Percentiles rank a stretch among this genome's conserved stretches.
Conservation (phyloP, 2,329 filamentous ascomycete genomes). For the Phialophora chinensis region DNA sequence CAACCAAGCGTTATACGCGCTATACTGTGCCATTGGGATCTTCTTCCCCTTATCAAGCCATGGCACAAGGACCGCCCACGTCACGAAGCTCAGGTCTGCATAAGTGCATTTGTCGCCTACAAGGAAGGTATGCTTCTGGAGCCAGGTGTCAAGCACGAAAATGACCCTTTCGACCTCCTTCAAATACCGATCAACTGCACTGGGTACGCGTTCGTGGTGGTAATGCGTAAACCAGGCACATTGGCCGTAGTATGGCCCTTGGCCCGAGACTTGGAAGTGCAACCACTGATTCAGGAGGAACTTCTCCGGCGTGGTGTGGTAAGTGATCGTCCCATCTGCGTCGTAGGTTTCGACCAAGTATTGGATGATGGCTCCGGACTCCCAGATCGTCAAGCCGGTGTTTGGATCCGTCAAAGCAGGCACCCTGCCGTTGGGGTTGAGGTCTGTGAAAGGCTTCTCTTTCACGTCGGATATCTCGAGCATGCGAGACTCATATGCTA, state of each 20-base stretch:
- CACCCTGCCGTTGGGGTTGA: slow-evolving; percentile 41
- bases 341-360: slow-evolving; percentile 44
- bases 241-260: slow-evolving; percentile 57
- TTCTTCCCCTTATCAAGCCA: no score
- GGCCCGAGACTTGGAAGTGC: slow-evolving; percentile 48
- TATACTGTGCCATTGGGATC: no score
- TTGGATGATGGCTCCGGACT: slow-evolving; percentile 26
- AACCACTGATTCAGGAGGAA: slow-evolving; percentile 53
- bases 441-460: slow-evolving; percentile 1
- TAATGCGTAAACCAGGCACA: slow-evolving; percentile 50
- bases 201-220: slow-evolving; percentile 51
- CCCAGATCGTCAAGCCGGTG: slow-evolving; percentile 44
- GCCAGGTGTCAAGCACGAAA: slow-evolving; percentile 50
- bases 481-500: slow-evolving; percentile 42
- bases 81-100: slow-evolving; percentile 51
- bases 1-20: no score
- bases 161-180: slow-evolving; percentile 54
- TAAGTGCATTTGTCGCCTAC: slow-evolving; percentile 53
- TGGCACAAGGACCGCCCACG: slow-evolving; percentile 38
- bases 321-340: slow-evolving; percentile 47
- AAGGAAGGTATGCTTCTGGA: slow-evolving; percentile 46
- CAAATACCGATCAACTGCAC: slow-evolving; percentile 53
- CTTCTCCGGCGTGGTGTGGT: slow-evolving; percentile 43
- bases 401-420: slow-evolving; percentile 47
- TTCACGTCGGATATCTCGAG: slow-evolving; percentile 40